These are phyloP conservation scores for Thalassia testudinum DNA, from an alignment of 116 monocot species.

Conservation along the genomic window DNA sequence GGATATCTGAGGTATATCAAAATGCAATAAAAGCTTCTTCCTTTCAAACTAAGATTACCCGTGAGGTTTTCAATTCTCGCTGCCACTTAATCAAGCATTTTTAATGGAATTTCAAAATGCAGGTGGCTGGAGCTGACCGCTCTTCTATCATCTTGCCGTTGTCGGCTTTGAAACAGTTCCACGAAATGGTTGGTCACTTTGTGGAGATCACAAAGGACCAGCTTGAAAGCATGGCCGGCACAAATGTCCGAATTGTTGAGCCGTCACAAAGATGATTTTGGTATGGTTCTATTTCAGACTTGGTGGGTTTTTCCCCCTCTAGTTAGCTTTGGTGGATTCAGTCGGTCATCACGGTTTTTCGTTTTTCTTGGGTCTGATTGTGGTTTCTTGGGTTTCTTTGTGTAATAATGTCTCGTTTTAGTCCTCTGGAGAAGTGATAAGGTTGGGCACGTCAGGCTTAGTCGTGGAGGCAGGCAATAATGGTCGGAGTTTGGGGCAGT, in stretches of 20 bases:
- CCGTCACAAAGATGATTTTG: conserved; percentile 43
- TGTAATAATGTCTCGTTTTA: no score
- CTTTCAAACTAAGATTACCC: neutral
- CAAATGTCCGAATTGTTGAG: conserved; percentile 52
- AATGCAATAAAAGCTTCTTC: neutral
- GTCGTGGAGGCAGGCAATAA: no score
- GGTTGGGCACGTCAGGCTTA: no score
- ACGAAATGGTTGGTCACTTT: conserved; percentile 84
- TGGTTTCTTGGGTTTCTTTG: no score
- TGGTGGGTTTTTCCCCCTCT: no score
- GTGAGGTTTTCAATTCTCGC: neutral
- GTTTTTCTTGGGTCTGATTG: no score
- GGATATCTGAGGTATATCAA: conserved; percentile 25
- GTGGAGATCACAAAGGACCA: conserved; percentile 82
- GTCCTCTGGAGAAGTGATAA: no score
- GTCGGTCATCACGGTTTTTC: no score
- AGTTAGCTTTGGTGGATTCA: no score
- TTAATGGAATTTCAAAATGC: conserved; percentile 1
- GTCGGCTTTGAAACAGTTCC: conserved; percentile 73
- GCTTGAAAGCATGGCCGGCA: conserved; percentile 34
- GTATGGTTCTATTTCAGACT: no score
- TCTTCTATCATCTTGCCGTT: conserved; percentile 87
- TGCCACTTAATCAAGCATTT: neutral
- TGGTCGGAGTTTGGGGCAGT: no score
- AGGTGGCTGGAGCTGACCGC: conserved; percentile 90